These are phyloP conservation scores for Magnaporthiopsis poae DNA, from an alignment of 2,329 filamentous ascomycete species.

Conservation along the genomic window DNA sequence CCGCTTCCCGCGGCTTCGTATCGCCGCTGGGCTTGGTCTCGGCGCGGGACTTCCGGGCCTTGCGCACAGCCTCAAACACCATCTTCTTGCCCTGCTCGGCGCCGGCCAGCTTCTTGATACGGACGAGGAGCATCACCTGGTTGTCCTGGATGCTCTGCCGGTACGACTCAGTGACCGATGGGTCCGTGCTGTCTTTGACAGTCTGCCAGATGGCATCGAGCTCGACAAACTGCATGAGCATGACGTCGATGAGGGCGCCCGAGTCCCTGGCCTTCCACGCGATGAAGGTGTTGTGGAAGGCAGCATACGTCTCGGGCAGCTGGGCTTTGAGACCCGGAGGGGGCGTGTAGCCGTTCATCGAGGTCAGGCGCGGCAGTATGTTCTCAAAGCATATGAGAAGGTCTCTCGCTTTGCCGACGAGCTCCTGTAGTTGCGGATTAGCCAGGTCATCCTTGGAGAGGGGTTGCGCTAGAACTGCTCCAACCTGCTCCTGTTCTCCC, in stretches of 20 bases:
- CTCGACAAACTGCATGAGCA: constrained; percentile 79
- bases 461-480: constrained; percentile 31
- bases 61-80: constrained; percentile 64
- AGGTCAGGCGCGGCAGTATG: constrained; percentile 55
- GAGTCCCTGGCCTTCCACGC: constrained; percentile 77
- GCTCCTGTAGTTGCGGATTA: constrained; percentile 56
- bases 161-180: constrained; percentile 66
- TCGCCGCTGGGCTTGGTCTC: constrained; percentile 60
- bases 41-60: constrained; percentile 55
- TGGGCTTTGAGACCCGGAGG: constrained; percentile 52
- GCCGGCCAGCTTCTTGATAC: constrained; percentile 70
- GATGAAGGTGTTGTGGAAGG: constrained; percentile 70
- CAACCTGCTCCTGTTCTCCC: constrained; percentile 48
- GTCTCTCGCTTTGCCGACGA: constrained; percentile 69
- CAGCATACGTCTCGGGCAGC: constrained; percentile 59
- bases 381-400: constrained; percentile 70
- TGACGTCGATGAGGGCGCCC: constrained; percentile 66
- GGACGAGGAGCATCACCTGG: constrained; percentile 66
- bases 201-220: constrained; percentile 76
- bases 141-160: constrained; percentile 71
- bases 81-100: constrained; percentile 59
- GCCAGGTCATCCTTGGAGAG: constrained; percentile 43
- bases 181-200: constrained; percentile 67
- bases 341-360: constrained; percentile 57
- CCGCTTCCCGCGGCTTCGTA: constrained; percentile 58